These are phyloP conservation scores for Trifolium fragiferum DNA, from an alignment of 306 rosid genomes.

Conservation along the genomic window DNA sequence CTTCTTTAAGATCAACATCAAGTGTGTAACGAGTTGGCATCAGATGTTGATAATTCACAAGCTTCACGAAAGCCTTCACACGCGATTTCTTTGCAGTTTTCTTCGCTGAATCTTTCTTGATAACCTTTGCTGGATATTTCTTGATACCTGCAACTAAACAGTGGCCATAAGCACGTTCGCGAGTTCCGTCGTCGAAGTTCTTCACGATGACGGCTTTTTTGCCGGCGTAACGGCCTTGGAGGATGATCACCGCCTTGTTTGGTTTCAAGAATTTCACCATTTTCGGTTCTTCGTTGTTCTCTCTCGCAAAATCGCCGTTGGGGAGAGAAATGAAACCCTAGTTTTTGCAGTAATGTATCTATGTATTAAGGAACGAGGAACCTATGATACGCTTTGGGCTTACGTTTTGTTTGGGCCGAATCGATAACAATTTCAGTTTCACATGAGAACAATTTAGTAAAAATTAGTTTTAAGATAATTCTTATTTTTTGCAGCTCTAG, in stretches of 20 bases:
- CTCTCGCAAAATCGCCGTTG: no score
- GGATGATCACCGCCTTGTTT: constrained; percentile 53
- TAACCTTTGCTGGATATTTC: constrained; percentile 51
- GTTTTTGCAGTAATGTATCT: no score
- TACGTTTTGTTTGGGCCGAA: no score
- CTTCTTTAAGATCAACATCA: constrained; percentile 55
- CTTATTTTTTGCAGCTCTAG: no score
- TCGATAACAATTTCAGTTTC: no score
- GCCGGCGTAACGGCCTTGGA: constrained; percentile 52
- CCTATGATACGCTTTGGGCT: no score
- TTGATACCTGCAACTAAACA: constrained; percentile 47
- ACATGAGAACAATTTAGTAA: no score
- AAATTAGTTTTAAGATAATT: no score
- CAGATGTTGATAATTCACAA: constrained; percentile 52
- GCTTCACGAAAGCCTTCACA: constrained; percentile 52
- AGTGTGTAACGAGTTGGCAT: constrained; percentile 61
- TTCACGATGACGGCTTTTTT: constrained; percentile 51
- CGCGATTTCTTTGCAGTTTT: constrained; percentile 58
- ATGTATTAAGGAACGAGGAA: no score
- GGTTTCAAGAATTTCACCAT: constrained; percentile 55
- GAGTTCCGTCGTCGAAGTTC: constrained; percentile 49
- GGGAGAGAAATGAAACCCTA: no score
- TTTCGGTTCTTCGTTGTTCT: no score
- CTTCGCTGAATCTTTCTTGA: constrained; percentile 49
- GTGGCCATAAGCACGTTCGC: constrained; percentile 53